Evolutionary conservation across 2,329 filamentous ascomycete genomes (phyloP).

Genomic region (Claviceps digitariae): DNA sequence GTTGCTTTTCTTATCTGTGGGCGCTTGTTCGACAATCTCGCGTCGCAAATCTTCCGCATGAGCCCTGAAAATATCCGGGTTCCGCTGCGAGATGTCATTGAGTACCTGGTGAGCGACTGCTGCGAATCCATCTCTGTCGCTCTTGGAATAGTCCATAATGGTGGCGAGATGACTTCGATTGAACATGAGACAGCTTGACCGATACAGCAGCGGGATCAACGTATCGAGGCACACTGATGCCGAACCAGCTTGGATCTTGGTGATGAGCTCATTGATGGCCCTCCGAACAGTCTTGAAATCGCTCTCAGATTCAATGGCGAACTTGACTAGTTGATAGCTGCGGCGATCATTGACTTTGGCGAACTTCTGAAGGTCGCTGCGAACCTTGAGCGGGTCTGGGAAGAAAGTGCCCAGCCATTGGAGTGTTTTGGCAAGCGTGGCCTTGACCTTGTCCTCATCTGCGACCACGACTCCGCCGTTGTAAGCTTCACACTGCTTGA

Average conservation of each 20-base stretch:
- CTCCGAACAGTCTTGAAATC: slow-evolving; percentile 87
- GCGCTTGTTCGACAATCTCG: slow-evolving; percentile 68
- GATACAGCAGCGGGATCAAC: slow-evolving; percentile 68
- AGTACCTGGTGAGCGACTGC: slow-evolving; percentile 75
- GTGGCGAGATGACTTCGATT: slow-evolving; percentile 88
- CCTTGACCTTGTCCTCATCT: slow-evolving; percentile 56
- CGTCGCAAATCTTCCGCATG: slow-evolving; percentile 87
- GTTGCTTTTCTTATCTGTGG: slow-evolving; percentile 52
- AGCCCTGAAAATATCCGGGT: slow-evolving; percentile 82
- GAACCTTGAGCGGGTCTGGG: slow-evolving; percentile 59
- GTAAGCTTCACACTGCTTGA: slow-evolving; percentile 76
- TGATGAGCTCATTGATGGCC: slow-evolving; percentile 79
- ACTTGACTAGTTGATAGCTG: slow-evolving; percentile 78
- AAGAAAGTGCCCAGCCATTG: slow-evolving; percentile 61
- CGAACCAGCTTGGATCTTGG: slow-evolving; percentile 59
- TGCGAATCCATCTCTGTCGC: slow-evolving; percentile 65
- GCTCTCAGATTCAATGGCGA: slow-evolving; percentile 69
- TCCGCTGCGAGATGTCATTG: slow-evolving; percentile 79
- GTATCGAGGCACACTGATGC: slow-evolving; percentile 61
- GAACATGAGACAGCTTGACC: slow-evolving; percentile 72
- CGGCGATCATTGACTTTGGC: slow-evolving; percentile 83
- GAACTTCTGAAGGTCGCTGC: slow-evolving; percentile 74
- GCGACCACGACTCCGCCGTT: slow-evolving; percentile 74
- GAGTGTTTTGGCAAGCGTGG: slow-evolving; percentile 58
- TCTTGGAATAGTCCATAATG: slow-evolving; percentile 78